phyloP scores from a whole-genome alignment of 257 asterid genomes.

The Catharanthus roseus region DNA sequence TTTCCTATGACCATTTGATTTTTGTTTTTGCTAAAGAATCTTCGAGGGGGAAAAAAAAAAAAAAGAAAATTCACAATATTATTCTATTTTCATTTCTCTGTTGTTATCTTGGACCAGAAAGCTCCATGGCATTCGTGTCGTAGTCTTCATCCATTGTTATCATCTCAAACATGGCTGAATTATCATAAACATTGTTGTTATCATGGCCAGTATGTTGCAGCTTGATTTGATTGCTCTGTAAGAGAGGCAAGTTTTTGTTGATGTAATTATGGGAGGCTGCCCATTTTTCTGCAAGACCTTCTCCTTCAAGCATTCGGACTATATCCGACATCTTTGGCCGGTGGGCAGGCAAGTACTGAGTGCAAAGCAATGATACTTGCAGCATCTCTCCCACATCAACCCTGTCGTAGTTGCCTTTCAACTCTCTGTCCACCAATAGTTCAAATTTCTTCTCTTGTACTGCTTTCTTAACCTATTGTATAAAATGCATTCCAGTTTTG shows the following conservation, averaged over 20 bases:
- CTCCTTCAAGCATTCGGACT: conserved; percentile 91
- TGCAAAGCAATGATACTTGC: conserved; percentile 92
- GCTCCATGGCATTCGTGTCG: conserved; percentile 92
- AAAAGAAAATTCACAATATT: conserved; percentile 20
- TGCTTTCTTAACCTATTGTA: conserved; percentile 60
- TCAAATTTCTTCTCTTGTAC: conserved; percentile 69
- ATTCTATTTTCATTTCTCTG: background rate
- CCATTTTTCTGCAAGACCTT: conserved; percentile 95
- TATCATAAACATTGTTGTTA: conserved; percentile 44
- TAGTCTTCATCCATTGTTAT: conserved; percentile 73
- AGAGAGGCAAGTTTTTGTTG: conserved; percentile 26
- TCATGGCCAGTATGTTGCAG: conserved; percentile 17
- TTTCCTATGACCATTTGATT: background rate
- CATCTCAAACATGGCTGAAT: conserved; percentile 58
- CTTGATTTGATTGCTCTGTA: conserved; percentile 19
- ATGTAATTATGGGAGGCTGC: conserved; percentile 66
- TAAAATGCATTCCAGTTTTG: background rate
- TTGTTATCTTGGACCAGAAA: conserved; percentile 82
- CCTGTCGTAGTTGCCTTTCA: conserved; percentile 57
- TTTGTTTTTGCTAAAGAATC: conserved; percentile 11
- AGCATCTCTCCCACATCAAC: conserved; percentile 90
- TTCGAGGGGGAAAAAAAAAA: background rate
- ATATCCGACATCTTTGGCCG: conserved; percentile 96
- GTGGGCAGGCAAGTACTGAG: conserved; percentile 69
- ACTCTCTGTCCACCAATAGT: conserved; percentile 57